A percentile compares a stretch with the other conserved stretches of the same genome.
phyloP scores from a whole-genome alignment of 2,329 filamentous ascomycete genomes.

The Fusarium setosum region DNA sequence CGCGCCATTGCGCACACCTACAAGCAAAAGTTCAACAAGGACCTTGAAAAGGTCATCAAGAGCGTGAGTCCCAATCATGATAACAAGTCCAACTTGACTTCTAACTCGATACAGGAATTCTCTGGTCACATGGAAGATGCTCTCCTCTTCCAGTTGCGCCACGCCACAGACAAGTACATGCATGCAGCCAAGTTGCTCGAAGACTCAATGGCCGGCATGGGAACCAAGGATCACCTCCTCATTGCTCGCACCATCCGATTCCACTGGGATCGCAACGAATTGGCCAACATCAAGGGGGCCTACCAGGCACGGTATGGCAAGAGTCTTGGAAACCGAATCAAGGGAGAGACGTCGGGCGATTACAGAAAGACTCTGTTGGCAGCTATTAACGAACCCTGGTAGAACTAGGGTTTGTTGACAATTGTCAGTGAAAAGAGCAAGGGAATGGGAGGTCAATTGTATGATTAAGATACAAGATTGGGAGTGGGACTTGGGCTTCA shows the following conservation, averaged over 20 bases:
- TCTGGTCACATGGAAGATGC: conserved; percentile 93
- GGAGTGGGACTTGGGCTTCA: conserved; percentile 7
- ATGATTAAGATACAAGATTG: conserved; percentile 1
- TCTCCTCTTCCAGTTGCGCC: conserved; percentile 80
- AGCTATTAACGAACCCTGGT: conserved; percentile 62
- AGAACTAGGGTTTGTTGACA: conserved; percentile 1
- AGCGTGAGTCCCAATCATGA: conserved; percentile 59
- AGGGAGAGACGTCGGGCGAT: conserved; percentile 86
- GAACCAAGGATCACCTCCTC: conserved; percentile 87
- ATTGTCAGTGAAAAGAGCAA: background rate
- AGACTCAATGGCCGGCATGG: conserved; percentile 85
- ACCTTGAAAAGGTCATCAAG: conserved; percentile 79
- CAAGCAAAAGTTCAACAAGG: conserved; percentile 75
- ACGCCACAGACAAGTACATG: conserved; percentile 83
- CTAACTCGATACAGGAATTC: conserved; percentile 69
- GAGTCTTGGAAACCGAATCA: conserved; percentile 76
- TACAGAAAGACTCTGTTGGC: conserved; percentile 83
- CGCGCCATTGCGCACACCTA: conserved; percentile 84
- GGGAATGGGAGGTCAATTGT: background rate
- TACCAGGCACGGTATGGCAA: conserved; percentile 78
- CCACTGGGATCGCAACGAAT: conserved; percentile 83
- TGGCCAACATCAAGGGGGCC: conserved; percentile 82
- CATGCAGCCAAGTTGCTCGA: conserved; percentile 87
- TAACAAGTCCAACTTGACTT: background rate
- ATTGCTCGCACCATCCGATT: conserved; percentile 80